Percentiles rank a stretch among this genome's conserved stretches.
These are phyloP conservation scores for Capsicum baccatum DNA, from an alignment of 257 asterid species.

Conservation along the genomic window DNA sequence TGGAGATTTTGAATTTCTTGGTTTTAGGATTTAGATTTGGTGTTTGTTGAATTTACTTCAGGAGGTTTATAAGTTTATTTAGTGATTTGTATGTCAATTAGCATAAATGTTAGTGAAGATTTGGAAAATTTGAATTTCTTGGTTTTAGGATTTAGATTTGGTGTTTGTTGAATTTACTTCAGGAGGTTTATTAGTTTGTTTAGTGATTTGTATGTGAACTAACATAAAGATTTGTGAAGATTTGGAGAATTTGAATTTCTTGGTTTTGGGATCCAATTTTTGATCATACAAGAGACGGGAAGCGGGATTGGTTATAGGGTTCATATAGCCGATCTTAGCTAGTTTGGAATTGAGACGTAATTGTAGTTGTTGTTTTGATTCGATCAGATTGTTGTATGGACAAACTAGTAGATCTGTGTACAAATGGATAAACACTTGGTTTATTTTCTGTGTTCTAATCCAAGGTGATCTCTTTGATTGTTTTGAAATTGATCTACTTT, in stretches of 20 bases:
- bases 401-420: constrained; percentile 11
- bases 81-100: too few species aligned
- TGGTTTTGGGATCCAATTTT: neutral
- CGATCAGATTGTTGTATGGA: neutral
- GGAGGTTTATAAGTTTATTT: too few species aligned
- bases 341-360: neutral
- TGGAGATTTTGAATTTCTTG: too few species aligned
- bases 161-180: too few species aligned
- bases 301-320: neutral
- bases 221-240: neutral
- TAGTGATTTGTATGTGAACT: neutral
- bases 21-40: too few species aligned
- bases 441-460: neutral
- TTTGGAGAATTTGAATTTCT: neutral
- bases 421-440: neutral
- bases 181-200: neutral
- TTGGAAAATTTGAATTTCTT: too few species aligned
- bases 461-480: constrained; percentile 1
- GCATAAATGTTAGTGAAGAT: too few species aligned
- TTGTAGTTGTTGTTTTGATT: constrained; percentile 4
- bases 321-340: neutral
- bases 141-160: too few species aligned
- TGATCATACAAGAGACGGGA: neutral
- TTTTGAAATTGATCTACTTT: neutral
- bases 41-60: too few species aligned